Evolutionary conservation across 176 grass and related monocot species (phyloP).

Genomic region (Triticum urartu): DNA sequence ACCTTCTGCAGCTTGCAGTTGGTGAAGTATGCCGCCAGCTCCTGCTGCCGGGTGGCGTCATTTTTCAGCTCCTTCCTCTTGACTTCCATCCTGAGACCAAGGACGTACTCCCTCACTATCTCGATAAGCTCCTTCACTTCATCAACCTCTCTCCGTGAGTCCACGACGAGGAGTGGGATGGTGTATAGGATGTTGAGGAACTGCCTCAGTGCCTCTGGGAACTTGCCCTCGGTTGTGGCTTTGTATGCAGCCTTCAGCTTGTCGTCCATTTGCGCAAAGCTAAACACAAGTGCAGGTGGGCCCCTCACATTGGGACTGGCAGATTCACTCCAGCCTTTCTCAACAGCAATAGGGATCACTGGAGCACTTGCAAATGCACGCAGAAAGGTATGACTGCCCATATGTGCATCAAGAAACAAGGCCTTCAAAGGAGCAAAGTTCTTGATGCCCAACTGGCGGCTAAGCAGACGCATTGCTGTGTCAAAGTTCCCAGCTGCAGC

Average conservation of each 20-base stretch:
- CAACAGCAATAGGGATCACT: constrained; percentile 64
- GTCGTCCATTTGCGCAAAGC: constrained; percentile 75
- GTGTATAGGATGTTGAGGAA: constrained; percentile 76
- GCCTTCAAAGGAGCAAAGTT: constrained; percentile 81
- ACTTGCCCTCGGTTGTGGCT: constrained; percentile 68
- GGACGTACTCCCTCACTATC: constrained; percentile 71
- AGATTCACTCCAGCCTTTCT: constrained; percentile 80
- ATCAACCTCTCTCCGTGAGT: constrained; percentile 83
- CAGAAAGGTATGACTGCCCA: constrained; percentile 67
- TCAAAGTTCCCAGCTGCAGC: constrained; percentile 83
- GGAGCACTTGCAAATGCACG: constrained; percentile 52
- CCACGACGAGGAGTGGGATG: constrained; percentile 78
- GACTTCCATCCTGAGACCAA: constrained; percentile 82
- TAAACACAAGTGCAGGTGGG: constrained; percentile 74
- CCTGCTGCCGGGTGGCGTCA: constrained; percentile 51
- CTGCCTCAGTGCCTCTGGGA: constrained; percentile 72
- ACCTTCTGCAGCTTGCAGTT: constrained; percentile 89
- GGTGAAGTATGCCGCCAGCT: constrained; percentile 83
- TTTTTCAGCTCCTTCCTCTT: constrained; percentile 73
- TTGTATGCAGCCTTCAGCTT: constrained; percentile 75
- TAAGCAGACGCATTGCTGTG: constrained; percentile 77
- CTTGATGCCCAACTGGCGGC: constrained; percentile 72
- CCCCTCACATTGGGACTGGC: constrained; percentile 76
- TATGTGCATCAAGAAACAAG: constrained; percentile 61
- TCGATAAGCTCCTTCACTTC: constrained; percentile 90